phyloP scores from a whole-genome alignment of 179 eudicot genomes.

The Spinacia oleracea region DNA sequence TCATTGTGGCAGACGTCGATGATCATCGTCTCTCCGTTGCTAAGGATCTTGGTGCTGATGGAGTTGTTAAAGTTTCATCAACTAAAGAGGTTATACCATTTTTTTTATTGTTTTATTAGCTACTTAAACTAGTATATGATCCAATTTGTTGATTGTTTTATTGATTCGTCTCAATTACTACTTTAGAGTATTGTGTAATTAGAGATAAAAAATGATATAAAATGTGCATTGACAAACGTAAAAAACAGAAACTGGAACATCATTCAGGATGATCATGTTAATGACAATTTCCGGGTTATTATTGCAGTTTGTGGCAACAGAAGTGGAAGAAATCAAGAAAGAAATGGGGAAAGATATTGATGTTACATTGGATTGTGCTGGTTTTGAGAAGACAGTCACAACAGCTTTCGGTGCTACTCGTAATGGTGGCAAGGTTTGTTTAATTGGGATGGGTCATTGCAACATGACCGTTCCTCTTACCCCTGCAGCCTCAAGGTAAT shows the following conservation, averaged over 20 bases:
- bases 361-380: constrained; percentile 72
- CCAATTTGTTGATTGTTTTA: no score
- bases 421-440: constrained; percentile 79
- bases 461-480: constrained; percentile 79
- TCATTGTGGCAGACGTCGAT: constrained; percentile 71
- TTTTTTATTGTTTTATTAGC: neutral
- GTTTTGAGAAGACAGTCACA: constrained; percentile 74
- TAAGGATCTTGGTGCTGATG: constrained; percentile 66
- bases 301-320: constrained; percentile 52
- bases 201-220: no score
- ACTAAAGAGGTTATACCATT: constrained; percentile 22
- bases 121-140: no score
- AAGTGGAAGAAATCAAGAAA: constrained; percentile 49
- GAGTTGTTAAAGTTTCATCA: constrained; percentile 53
- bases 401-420: constrained; percentile 64
- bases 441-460: constrained; percentile 78
- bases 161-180: no score
- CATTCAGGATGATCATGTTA: no score
- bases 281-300: neutral
- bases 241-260: no score
- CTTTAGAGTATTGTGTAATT: no score
- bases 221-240: no score
- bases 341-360: constrained; percentile 59
- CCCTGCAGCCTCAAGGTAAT: constrained; percentile 77
- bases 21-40: constrained; percentile 72